Evolutionary conservation across 352 stramenopile genomes (phyloP), one percentile per base, ranked within the genome.

Genomic region (Phytophthora foliorum): DNA sequence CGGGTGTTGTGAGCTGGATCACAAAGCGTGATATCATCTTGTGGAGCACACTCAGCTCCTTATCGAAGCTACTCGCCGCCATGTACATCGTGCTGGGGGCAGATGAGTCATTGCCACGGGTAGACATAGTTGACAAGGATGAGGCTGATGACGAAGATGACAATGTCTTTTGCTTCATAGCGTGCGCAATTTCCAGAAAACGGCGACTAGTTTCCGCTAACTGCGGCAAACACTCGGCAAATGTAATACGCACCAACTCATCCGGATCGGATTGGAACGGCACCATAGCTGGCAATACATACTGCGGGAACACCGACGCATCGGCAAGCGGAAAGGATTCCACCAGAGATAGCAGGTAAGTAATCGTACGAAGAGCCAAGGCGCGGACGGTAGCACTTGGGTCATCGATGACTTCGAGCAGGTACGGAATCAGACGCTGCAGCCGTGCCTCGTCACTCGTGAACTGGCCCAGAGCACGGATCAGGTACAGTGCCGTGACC

Each of bases 271-370:
- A 93, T 25, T 96, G 90, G 27, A 99, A 87, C 42, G 90, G 78
- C 11, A 87, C 86, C 68, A 98, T 91, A 57, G 88, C 84, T 46
- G 95, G 98, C 39, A 99, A 91, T 22, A 99, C 94, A 74, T 99
- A 99, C 76, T 98, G 89, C 0, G 97, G 94, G 58, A 99, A 99
- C 2, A 99, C 90, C 32, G 96, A 95, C 1, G 96, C 92, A 67
- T 99, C 97, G 2, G 96, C 98, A 9, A 98, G 84, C 6, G 95
- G 93, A 62, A 99, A 97, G 0, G 71, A 89, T 55, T 94, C 89
- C n/a, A 99, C 86, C 19, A 95, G 69, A 27, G 84, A 91, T 34
- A 99, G 67, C 31, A 99, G 79, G 17, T 89, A 92, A 7, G 94
- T 95, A 8, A 99, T 75, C 1, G 92, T 96, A 25, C 94, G 86